Percentiles rank a stretch among this genome's conserved stretches.
phyloP scores from a whole-genome alignment of 108 stramenopile species.

The Skeletonema potamos region DNA sequence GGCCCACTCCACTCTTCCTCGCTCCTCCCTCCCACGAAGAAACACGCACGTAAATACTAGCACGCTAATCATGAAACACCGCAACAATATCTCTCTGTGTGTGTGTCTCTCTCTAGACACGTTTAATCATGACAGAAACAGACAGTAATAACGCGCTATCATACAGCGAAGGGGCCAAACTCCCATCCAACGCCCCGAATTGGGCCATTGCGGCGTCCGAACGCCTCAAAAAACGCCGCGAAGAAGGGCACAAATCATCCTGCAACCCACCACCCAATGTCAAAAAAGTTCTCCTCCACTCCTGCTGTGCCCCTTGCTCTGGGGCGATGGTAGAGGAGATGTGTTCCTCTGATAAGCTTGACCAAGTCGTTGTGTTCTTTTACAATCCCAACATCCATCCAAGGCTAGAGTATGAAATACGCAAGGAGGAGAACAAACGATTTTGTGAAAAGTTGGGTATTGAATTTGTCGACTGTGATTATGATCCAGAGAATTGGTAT shows the following conservation, averaged over 20 bases:
- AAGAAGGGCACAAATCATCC: conserved; percentile 15
- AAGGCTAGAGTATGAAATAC: conserved; percentile 53
- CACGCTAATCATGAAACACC: too few species aligned
- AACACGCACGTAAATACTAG: too few species aligned
- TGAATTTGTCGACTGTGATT: conserved; percentile 60
- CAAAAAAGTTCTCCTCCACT: conserved; percentile 51
- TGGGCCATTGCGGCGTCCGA: conserved; percentile 59
- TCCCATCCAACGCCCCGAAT: conserved; percentile 47
- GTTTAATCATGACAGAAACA: background rate
- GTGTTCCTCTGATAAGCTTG: conserved; percentile 28
- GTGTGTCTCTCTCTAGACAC: too few species aligned
- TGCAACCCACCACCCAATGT: conserved; percentile 35
- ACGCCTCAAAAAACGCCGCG: conserved; percentile 35
- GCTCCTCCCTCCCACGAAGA: too few species aligned
- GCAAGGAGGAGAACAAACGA: conserved; percentile 56
- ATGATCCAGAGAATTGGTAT: conserved; percentile 61
- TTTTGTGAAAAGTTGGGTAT: conserved; percentile 50
- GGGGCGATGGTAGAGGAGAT: conserved; percentile 76
- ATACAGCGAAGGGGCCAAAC: conserved; percentile 50
- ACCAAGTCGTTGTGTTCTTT: conserved; percentile 59
- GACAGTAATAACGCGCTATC: background rate
- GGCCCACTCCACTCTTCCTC: too few species aligned
- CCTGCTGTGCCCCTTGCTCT: conserved; percentile 63
- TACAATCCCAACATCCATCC: conserved; percentile 79
- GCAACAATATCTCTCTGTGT: too few species aligned